Evolutionary conservation across 495 filamentous ascomycete species (phyloP).

Genomic region (Evernia prunastri): DNA sequence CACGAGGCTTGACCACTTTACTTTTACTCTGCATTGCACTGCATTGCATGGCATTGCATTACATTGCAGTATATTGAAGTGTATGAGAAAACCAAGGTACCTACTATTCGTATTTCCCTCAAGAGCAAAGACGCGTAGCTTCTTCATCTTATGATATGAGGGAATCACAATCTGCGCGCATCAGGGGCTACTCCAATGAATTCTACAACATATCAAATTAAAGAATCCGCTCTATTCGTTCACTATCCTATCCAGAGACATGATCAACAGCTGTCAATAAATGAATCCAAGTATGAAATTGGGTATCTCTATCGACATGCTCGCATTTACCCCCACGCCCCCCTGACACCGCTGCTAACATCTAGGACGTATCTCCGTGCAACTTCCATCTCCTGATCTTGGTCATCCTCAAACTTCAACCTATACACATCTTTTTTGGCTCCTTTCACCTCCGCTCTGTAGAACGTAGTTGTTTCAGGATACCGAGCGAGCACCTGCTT

Average conservation of each 20-base stretch:
- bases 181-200: too few relatives aligned
- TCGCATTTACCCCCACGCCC: not conserved
- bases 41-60: not conserved
- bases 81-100: too few relatives aligned
- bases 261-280: not conserved
- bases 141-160: not conserved
- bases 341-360: constrained; percentile 39
- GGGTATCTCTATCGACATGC: constrained; percentile 10
- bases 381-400: constrained; percentile 73
- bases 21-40: not conserved
- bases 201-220: too few relatives aligned
- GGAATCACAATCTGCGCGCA: not conserved
- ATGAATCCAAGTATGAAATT: constrained; percentile 4
- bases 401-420: constrained; percentile 82
- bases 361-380: constrained; percentile 76
- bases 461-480: constrained; percentile 93
- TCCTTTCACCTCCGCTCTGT: constrained; percentile 87
- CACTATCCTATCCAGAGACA: not conserved
- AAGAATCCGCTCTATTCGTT: not conserved
- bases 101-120: too few relatives aligned
- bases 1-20: constrained; percentile 7
- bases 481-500: constrained; percentile 79
- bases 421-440: constrained; percentile 57
- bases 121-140: not conserved
- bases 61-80: too few relatives aligned